Evolutionary conservation across 371 early-diverging fungal species (phyloP), one percentile per base, ranked within the genome.

Genomic region (Mucor circinelloides): DNA sequence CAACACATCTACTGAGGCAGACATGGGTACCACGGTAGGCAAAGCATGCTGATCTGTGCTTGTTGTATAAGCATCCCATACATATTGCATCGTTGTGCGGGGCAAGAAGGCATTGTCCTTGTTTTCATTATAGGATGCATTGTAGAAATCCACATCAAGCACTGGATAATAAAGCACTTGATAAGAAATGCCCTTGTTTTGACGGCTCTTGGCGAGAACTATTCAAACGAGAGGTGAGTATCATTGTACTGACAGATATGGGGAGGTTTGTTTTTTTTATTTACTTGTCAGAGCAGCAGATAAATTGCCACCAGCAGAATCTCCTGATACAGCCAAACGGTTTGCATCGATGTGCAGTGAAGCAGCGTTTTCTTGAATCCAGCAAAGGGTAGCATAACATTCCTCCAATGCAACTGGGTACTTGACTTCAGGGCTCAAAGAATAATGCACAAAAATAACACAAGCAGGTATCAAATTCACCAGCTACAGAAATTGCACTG

Each of bases 231-330:
- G 1, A 40, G 17, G 17, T 40, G 40, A 40, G 40, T 17, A 40
- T 40, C 0, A 40, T 17, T 9, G 40, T 17, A 17, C 6, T 9
- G 40, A 40, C 17, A 12, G 36, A 32, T 9, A 13, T 40, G 5
- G n/a, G n/a, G n/a, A n/a, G n/a, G n/a, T n/a, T n/a, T n/a, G 10
- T 9, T 15, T 2, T 40, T 1, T 1, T 17, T 40, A 40, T 5
- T 40, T 69, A 77, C 78, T 25, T 44, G 73, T 30, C 3, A 77
- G 46, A 2, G 69, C 70, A 2, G 76, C 67, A 19, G 76, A 60
- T 12, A 80, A 64, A 58, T 77, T 77, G 2, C 80, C 80, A 25
- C 80, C 80, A 7, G 76, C 75, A 19, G 72, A 71, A 66, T 77
- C 76, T 28, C 80, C 80, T 1, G 61, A 59, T 8, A 77, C 69